Evolutionary conservation across 768 basidiomycete genomes (phyloP).

Genomic region (Xerocomus brunneocitrinus): DNA sequence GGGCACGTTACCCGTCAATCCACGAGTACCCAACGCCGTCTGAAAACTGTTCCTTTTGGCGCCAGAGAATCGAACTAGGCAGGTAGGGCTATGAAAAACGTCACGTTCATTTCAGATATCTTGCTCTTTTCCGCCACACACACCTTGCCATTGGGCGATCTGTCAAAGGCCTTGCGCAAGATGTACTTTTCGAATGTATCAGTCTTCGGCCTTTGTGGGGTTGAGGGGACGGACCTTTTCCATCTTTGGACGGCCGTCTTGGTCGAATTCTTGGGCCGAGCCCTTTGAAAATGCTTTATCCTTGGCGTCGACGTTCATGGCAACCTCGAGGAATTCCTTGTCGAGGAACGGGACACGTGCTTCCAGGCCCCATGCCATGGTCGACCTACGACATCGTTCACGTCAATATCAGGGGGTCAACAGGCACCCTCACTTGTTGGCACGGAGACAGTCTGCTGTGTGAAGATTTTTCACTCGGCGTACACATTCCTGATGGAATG

Average conservation of each 20-base stretch:
- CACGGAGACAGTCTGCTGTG: constrained; percentile 93
- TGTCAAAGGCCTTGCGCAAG: constrained; percentile 92
- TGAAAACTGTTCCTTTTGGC: constrained; percentile 99
- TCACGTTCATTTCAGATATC: background rate
- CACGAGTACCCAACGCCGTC: constrained; percentile 98
- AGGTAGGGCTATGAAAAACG: constrained; percentile 67
- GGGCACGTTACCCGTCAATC: constrained; percentile 79
- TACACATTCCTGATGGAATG: constrained; percentile 94
- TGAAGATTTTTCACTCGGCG: constrained; percentile 96
- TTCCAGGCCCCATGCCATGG: constrained; percentile 99
- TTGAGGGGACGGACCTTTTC: constrained; percentile 68
- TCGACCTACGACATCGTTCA: constrained; percentile 57
- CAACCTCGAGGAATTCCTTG: constrained; percentile 89
- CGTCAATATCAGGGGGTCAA: constrained; percentile 1
- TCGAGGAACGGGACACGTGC: constrained; percentile 99
- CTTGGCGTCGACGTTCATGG: constrained; percentile 86
- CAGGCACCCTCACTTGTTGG: constrained; percentile 77
- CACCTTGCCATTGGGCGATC: constrained; percentile 72
- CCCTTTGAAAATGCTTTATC: constrained; percentile 90
- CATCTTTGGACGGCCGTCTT: constrained; percentile 87
- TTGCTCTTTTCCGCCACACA: background rate
- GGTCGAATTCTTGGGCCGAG: constrained; percentile 63
- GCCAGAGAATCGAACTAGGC: constrained; percentile 91
- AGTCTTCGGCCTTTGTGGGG: constrained; percentile 9
- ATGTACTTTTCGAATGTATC: constrained; percentile 60